Evolutionary conservation across 345 rosid species (phyloP), one percentile per base, ranked within the genome.

Genomic region (Litchi chinensis): DNA sequence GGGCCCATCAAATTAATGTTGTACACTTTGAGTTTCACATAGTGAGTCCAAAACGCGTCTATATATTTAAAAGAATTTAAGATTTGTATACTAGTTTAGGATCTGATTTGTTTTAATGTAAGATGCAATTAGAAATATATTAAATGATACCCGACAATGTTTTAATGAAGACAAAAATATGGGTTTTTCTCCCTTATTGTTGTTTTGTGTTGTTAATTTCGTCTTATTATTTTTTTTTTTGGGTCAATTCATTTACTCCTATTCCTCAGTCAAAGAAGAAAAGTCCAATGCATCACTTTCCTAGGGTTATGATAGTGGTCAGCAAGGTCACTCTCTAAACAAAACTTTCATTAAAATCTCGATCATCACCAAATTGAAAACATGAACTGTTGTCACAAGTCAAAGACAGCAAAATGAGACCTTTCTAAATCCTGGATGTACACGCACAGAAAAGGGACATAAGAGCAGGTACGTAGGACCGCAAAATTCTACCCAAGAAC

Each of bases 241-340:
- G 40, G 41, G 10, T 60, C 37, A 15, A 12, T 73, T 39, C 18
- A 60, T 40, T 21, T 12, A 39, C 68, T 19, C 52, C 24, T 15
- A n/a, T 9, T 52, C 28, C 1, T 37, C 39, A 69, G 40, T n/a
- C 68, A 65, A 41, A 56, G 24, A 68, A 68, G 12, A 40, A 68
- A 54, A 59, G 54, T 73, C 66, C 76, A 73, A 73, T 11, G 24
- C 40, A 5, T 57, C 0, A 11, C 64, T 21, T 73, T 60, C 56
- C 5, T 2, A 5, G 12, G 56, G 64, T 67, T 22, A 59, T 62
- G 39, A n/a, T 21, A 39, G 66, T 46, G 19, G 48, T 15, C 7
- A 15, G 40, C 66, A 28, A 37, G 11, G 21, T 18, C 72, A 43
- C 43, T n/a, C n/a, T 39, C 26, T 4, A 41, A 6, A 44, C 26